phyloP scores from a whole-genome alignment of 257 asterid species.

The Solanum medicagineum region DNA sequence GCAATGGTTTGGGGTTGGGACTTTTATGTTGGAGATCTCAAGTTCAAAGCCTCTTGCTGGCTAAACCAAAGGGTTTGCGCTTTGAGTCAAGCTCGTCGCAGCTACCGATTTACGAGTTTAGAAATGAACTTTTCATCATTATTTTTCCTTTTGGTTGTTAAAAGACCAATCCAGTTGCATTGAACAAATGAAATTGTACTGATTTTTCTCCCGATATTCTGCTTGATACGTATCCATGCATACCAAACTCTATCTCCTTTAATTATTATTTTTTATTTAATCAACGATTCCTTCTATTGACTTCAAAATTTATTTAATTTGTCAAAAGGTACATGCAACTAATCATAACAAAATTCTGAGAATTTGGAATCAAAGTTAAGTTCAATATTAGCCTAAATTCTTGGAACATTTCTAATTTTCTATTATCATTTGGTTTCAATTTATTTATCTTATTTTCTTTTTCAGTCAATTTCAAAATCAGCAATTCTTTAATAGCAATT shows the following conservation, averaged over 20 bases:
- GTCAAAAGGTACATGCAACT: background rate
- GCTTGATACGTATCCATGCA: background rate
- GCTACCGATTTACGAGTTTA: no score
- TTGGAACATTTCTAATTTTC: background rate
- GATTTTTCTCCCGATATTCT: background rate
- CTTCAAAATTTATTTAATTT: background rate
- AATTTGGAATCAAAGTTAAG: background rate
- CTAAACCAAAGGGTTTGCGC: no score
- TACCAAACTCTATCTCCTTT: background rate
- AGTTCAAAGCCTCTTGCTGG: no score
- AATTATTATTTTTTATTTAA: background rate
- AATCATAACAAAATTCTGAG: background rate
- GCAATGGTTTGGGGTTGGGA: no score
- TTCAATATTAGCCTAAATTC: background rate
- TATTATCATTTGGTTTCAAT: background rate
- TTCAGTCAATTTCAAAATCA: accelerated
- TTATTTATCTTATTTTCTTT: background rate
- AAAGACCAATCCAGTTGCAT: background rate
- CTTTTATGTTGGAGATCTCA: no score
- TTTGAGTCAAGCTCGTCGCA: no score
- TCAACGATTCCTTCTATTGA: background rate
- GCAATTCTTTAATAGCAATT: no score
- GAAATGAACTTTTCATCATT: no score
- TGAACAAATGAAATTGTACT: background rate
- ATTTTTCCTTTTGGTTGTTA: background rate